Base-by-base conservation (phyloP, 1,284 basidiomycete species). In the Volvariella volvacea region DNA sequence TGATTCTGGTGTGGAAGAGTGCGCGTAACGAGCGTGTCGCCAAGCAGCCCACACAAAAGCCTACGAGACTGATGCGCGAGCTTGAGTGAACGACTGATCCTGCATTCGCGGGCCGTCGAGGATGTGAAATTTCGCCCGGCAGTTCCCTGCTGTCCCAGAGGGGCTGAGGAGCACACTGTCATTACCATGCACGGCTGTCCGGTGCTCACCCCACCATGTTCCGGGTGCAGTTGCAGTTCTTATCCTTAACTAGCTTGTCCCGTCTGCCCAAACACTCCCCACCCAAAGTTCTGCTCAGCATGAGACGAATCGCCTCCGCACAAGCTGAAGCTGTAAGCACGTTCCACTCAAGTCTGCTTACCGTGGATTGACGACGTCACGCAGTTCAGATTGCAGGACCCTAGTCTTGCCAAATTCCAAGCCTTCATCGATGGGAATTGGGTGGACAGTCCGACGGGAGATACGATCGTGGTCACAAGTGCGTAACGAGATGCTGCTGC, bases 361-460 rank as follows among this genome's bases (percentile, higher is more conserved):
- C n/a, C n/a, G n/a, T n/a, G 25, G 25, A 28, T 6, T 22, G 12
- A 39, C 25, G 41, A 22, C 39, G 22, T 14, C 16, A 17, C 39
- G 4, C 48, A 87, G 83, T 80, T 84, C 61, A 81, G 78, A 33
- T 70, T 94, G 48, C 85, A 85, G 57, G 91, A 94, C 55, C 62
- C 80, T 1, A 73, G 76, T 3, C 66, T 95, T 48, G 69, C 92
- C 56, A 85, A 83, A 56, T 78, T 78, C 20, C 78, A 90, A 65
- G 87, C 75, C 0, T 77, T 83, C 51, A 87, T 96, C 57, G 78
- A 80, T 56, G 92, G 92, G 2, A 76, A 89, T 62, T 91, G 88
- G 84, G 69, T 89, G 4, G 79, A 86, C 50, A 81, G 88, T n/a
- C 74, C 76, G 48, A 78, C 78, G 32, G 83, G 84, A 9, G 75